These are phyloP conservation scores for Linum usitatissimum DNA, from an alignment of 345 rosid species.

Conservation along the genomic window DNA sequence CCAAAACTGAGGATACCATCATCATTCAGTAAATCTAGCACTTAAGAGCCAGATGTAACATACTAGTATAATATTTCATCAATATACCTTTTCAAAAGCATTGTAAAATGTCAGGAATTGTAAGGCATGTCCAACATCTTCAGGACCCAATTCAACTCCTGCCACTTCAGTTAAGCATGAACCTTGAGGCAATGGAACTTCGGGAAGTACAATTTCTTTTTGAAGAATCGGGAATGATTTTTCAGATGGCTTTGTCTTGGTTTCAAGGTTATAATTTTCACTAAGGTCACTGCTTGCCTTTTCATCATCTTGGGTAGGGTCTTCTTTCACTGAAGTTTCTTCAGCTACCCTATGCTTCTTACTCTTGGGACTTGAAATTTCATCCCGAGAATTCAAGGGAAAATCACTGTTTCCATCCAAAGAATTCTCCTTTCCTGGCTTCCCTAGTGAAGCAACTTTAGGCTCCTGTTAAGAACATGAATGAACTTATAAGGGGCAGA, in stretches of 20 bases:
- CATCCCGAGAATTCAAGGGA: constrained; percentile 11
- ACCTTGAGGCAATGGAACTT: constrained; percentile 45
- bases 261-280: constrained; percentile 10
- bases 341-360: constrained; percentile 17
- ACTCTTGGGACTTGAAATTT: constrained; percentile 6
- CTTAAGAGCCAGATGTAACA: background rate
- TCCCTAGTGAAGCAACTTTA: constrained; percentile 22
- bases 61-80: too few relatives aligned
- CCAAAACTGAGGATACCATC: background rate
- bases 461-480: constrained; percentile 27
- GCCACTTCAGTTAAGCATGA: constrained; percentile 35
- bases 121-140: constrained; percentile 52
- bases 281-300: constrained; percentile 11
- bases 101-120: constrained; percentile 79
- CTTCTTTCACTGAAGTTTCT: constrained; percentile 9
- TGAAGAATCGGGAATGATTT: background rate
- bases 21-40: background rate
- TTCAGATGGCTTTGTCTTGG: constrained; percentile 5
- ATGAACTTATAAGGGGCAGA: background rate
- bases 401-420: constrained; percentile 26
- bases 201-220: constrained; percentile 1
- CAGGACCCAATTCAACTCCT: constrained; percentile 47
- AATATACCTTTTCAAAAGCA: constrained; percentile 61
- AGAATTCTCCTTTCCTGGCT: constrained; percentile 51
- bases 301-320: background rate